Evolutionary conservation across 495 filamentous ascomycete species (phyloP).

Genomic region (Rusavskia elegans): DNA sequence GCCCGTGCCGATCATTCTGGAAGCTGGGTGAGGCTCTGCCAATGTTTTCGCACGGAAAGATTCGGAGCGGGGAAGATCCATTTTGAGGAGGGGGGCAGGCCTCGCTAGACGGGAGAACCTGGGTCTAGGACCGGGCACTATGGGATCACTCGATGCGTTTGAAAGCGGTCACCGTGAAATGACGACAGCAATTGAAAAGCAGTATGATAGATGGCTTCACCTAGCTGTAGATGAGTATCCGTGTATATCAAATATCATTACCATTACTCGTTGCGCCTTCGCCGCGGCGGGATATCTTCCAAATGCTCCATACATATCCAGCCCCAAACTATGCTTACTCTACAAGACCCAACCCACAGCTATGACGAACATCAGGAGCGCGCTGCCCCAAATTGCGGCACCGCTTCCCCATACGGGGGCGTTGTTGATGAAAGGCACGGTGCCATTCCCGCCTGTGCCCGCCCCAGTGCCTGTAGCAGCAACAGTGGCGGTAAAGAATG

Average conservation of each 20-base stretch:
- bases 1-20: too few relatives aligned
- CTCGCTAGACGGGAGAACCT: too few relatives aligned
- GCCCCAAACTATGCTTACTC: neutral
- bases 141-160: too few relatives aligned
- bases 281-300: neutral
- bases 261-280: neutral
- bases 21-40: too few relatives aligned
- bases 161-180: too few relatives aligned
- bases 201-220: too few relatives aligned
- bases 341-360: neutral
- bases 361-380: neutral
- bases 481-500: slow-evolving; percentile 1
- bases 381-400: neutral
- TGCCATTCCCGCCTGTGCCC: neutral
- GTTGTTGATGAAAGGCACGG: neutral
- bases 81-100: too few relatives aligned
- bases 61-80: too few relatives aligned
- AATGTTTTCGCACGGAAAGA: too few relatives aligned
- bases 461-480: neutral
- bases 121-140: too few relatives aligned
- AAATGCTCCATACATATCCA: neutral
- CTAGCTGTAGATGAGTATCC: too few relatives aligned
- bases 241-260: neutral
- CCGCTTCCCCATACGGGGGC: neutral
- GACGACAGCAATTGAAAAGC: too few relatives aligned